Evolutionary conservation across 2,329 filamentous ascomycete genomes (phyloP).

Genomic region (Pseudogymnoascus pannorum): DNA sequence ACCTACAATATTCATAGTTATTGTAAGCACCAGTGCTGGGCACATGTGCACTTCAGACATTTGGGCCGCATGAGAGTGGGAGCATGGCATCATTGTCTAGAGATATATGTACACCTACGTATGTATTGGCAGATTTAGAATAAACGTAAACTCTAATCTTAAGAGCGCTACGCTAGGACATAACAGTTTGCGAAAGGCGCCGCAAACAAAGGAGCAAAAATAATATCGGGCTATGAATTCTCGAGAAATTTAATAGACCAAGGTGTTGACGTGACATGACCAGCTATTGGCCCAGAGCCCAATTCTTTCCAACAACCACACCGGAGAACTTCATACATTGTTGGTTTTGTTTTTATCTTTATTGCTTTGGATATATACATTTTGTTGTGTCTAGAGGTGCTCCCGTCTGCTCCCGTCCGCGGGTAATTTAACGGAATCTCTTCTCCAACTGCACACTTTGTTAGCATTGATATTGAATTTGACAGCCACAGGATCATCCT

Average conservation of each 20-base stretch:
- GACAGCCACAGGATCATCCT: slow-evolving; percentile 13
- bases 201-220: neutral
- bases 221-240: neutral
- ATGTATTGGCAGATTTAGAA: neutral
- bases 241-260: neutral
- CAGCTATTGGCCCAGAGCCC: neutral
- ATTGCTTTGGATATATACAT: slow-evolving; percentile 8
- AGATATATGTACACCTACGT: neutral
- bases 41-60: neutral
- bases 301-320: neutral
- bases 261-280: neutral
- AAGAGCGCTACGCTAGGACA: neutral
- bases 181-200: neutral
- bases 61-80: neutral
- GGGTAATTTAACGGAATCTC: neutral
- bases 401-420: neutral
- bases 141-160: neutral
- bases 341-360: neutral
- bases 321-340: too few relatives aligned
- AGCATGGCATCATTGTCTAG: neutral
- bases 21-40: neutral
- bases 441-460: slow-evolving; percentile 10
- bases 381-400: neutral
- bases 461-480: neutral
- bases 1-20: too few relatives aligned